Conservation (phyloP, 164 flowering plant species). For the Liquidambar formosana region DNA sequence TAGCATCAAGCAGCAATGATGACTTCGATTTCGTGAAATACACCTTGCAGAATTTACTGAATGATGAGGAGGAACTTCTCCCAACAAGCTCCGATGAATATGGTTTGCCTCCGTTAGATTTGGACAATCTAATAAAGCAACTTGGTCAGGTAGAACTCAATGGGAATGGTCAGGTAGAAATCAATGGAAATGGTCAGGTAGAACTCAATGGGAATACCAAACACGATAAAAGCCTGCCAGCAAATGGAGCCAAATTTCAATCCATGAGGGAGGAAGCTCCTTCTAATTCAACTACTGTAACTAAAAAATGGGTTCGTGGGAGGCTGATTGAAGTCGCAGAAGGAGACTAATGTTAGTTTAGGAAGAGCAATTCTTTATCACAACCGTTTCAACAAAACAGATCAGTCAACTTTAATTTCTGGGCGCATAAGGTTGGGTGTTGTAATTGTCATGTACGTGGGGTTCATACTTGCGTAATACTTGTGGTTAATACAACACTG, state of each 20-base stretch:
- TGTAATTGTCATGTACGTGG: no score
- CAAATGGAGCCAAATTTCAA: constrained; percentile 14
- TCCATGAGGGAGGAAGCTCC: constrained; percentile 6
- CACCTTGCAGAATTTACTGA: constrained; percentile 13
- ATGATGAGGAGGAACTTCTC: constrained; percentile 13
- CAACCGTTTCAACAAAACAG: no score
- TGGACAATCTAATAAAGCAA: constrained; percentile 10
- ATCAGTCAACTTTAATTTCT: no score
- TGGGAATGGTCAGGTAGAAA: constrained; percentile 7
- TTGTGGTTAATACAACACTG: no score
- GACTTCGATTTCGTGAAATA: constrained; percentile 15
- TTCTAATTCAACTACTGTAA: constrained; percentile 10
- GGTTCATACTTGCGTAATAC: no score
- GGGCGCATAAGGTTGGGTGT: no score
- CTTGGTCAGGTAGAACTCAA: constrained; percentile 12
- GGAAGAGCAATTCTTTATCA: neutral
- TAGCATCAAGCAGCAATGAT: neutral
- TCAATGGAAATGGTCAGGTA: no score
- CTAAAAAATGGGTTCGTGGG: constrained; percentile 68
- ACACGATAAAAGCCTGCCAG: no score
- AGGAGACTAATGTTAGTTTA: constrained; percentile 9
- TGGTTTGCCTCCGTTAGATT: constrained; percentile 10
- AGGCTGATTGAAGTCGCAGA: constrained; percentile 54
- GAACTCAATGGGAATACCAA: no score
- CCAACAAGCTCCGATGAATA: constrained; percentile 10